Percentiles rank a stretch among this genome's conserved stretches.
Conservation (phyloP, 768 basidiomycete genomes). For the Russula brevipes region DNA sequence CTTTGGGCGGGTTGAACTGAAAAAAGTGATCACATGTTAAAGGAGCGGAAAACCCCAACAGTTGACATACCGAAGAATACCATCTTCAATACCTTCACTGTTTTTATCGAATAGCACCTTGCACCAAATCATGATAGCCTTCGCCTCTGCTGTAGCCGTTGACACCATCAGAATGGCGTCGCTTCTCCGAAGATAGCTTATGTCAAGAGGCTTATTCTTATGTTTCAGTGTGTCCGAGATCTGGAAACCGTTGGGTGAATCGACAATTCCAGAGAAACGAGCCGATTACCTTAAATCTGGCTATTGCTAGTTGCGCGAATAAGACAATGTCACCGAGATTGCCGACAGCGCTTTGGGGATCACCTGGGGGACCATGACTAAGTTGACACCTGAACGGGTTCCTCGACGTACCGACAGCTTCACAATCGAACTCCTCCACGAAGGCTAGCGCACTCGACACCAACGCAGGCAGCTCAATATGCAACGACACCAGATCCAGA, state of each 20-base stretch:
- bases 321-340: slow-evolving; percentile 76
- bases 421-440: slow-evolving; percentile 71
- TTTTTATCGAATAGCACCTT: slow-evolving; percentile 72
- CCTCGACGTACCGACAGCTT: slow-evolving; percentile 60
- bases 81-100: slow-evolving; percentile 82
- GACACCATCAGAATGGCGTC: slow-evolving; percentile 40
- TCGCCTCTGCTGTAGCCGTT: slow-evolving; percentile 39
- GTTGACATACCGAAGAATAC: slow-evolving; percentile 40
- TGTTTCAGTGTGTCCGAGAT: slow-evolving; percentile 47
- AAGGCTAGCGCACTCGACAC: slow-evolving; percentile 56
- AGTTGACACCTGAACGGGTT: background rate
- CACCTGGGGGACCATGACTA: slow-evolving; percentile 38
- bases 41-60: background rate
- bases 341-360: slow-evolving; percentile 76
- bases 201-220: slow-evolving; percentile 43
- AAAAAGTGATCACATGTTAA: background rate
- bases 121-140: slow-evolving; percentile 49
- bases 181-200: slow-evolving; percentile 48
- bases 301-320: slow-evolving; percentile 60
- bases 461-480: slow-evolving; percentile 59
- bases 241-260: slow-evolving; percentile 32
- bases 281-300: slow-evolving; percentile 55
- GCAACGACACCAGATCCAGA: slow-evolving; percentile 65
- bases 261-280: background rate
- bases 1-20: slow-evolving; percentile 66